phyloP scores from a whole-genome alignment of 2,329 filamentous ascomycete genomes.

The Pseudonectria buxi region DNA sequence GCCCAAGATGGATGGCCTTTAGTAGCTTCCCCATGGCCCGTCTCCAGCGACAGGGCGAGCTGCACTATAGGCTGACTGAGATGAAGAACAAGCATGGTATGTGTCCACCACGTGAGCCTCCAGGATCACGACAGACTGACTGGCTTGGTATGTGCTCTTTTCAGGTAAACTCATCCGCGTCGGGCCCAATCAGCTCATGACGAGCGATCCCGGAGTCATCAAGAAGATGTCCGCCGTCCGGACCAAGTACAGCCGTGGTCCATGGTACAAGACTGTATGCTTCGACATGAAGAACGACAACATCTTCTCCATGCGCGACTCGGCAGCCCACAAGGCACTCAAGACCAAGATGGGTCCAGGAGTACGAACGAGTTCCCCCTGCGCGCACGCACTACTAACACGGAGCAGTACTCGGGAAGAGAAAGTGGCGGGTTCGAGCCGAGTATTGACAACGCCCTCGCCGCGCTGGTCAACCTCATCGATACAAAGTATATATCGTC shows the following conservation, averaged over 20 bases:
- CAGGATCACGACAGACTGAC: too few relatives aligned
- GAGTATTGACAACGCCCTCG: constrained; percentile 41
- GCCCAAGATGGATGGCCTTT: too few relatives aligned
- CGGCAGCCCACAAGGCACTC: constrained; percentile 33
- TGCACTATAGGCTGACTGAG: too few relatives aligned
- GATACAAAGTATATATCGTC: constrained; percentile 36
- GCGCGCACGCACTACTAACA: background rate
- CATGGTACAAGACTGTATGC: constrained; percentile 42
- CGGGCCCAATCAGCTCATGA: constrained; percentile 40
- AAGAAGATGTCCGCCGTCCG: constrained; percentile 34
- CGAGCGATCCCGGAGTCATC: constrained; percentile 38
- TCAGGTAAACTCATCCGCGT: constrained; percentile 18
- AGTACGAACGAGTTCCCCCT: constrained; percentile 25
- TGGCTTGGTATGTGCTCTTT: too few relatives aligned
- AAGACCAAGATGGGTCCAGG: constrained; percentile 39
- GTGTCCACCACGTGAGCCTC: too few relatives aligned
- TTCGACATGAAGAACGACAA: constrained; percentile 45
- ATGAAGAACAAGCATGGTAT: too few relatives aligned
- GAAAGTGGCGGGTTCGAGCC: constrained; percentile 45
- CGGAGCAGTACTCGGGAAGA: constrained; percentile 44
- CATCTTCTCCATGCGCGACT: constrained; percentile 43
- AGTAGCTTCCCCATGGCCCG: too few relatives aligned
- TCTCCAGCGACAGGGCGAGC: too few relatives aligned
- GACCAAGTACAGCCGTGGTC: constrained; percentile 27
- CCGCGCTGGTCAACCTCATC: constrained; percentile 39